Conservation (phyloP, 495 filamentous ascomycete species). For the Lentithecium fluviatile region DNA sequence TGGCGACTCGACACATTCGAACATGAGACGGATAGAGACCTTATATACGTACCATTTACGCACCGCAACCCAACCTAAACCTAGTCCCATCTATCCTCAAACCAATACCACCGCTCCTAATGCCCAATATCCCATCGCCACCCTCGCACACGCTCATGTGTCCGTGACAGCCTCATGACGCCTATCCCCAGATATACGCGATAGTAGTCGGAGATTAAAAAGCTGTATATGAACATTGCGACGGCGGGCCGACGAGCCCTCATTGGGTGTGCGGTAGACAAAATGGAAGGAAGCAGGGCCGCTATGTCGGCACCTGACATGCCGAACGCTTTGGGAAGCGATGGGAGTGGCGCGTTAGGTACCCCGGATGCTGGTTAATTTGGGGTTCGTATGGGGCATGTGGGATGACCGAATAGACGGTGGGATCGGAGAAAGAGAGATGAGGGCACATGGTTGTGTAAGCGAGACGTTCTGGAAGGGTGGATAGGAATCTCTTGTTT, state of each 20-base stretch:
- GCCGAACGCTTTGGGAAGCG: slow-evolving; percentile 18
- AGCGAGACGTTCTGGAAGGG: slow-evolving; percentile 17
- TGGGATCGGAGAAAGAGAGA: not conserved
- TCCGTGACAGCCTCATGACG: slow-evolving; percentile 5
- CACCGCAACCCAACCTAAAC: not conserved
- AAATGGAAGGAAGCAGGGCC: slow-evolving; percentile 7
- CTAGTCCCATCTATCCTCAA: slow-evolving; percentile 1
- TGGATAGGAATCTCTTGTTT: not conserved
- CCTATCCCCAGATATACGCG: slow-evolving; percentile 26
- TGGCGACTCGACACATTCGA: not conserved
- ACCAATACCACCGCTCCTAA: not conserved
- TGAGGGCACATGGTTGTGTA: slow-evolving; percentile 1
- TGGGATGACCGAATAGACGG: slow-evolving; percentile 24
- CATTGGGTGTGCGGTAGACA: slow-evolving; percentile 22
- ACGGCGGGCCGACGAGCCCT: slow-evolving; percentile 24
- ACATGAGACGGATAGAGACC: not conserved
- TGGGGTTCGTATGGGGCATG: slow-evolving; percentile 9
- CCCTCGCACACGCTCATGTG: slow-evolving; percentile 7
- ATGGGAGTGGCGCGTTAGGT: slow-evolving; percentile 9
- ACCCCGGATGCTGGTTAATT: slow-evolving; percentile 31
- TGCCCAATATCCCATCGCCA: slow-evolving; percentile 13
- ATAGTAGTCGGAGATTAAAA: slow-evolving; percentile 32
- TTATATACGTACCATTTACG: slow-evolving; percentile 17
- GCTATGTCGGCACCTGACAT: slow-evolving; percentile 22
- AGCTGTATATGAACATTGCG: slow-evolving; percentile 19